These are phyloP conservation scores for Fusarium coicis DNA, from an alignment of 2,329 filamentous ascomycete species.

Conservation along the genomic window DNA sequence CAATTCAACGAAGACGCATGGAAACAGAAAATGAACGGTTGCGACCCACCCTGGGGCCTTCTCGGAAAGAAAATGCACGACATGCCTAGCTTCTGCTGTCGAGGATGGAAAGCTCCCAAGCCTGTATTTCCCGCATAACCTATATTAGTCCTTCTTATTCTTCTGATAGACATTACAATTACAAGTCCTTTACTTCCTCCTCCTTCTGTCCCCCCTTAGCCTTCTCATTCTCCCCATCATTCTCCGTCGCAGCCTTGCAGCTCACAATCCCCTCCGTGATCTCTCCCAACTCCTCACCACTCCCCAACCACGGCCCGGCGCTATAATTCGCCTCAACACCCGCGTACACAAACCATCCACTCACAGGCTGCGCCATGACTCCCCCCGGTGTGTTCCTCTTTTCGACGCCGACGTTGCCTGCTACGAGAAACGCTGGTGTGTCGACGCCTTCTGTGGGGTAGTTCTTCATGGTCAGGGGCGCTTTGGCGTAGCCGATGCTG, in stretches of 20 bases:
- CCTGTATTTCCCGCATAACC: neutral
- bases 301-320: slow-evolving; percentile 32
- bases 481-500: slow-evolving; percentile 53
- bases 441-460: slow-evolving; percentile 39
- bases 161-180: neutral
- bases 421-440: slow-evolving; percentile 51
- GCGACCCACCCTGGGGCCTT: slow-evolving; percentile 29
- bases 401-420: slow-evolving; percentile 53
- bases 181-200: slow-evolving; percentile 1
- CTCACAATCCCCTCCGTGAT: slow-evolving; percentile 16
- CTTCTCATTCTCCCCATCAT: no score
- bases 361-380: slow-evolving; percentile 49
- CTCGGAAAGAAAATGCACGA: slow-evolving; percentile 15
- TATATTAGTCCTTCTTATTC: neutral
- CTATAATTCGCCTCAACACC: slow-evolving; percentile 46
- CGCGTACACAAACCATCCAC: slow-evolving; percentile 55
- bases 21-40: slow-evolving; percentile 3
- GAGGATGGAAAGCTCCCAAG: neutral
- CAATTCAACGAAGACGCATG: slow-evolving; percentile 27
- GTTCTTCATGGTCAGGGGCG: slow-evolving; percentile 53
- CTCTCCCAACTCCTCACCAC: slow-evolving; percentile 32
- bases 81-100: slow-evolving; percentile 34
- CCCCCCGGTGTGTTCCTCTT: slow-evolving; percentile 30
- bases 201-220: neutral
- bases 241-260: neutral